Evolutionary conservation across 768 basidiomycete genomes (phyloP), one percentile per base, ranked within the genome.

Genomic region (Gymnopilus dilepis): DNA sequence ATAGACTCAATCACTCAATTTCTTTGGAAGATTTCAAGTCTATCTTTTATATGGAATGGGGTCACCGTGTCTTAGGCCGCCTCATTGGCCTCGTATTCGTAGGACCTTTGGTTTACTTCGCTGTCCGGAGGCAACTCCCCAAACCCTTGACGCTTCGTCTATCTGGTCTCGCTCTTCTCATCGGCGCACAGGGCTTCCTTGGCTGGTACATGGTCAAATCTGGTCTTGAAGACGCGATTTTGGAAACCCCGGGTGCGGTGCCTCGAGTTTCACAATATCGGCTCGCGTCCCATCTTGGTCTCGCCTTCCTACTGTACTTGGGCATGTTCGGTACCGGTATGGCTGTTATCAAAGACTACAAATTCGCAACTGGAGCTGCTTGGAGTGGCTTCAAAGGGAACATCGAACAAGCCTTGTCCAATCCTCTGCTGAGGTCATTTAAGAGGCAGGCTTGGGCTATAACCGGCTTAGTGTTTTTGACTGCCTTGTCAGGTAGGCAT

Each of bases 191-290:
- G 75, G 97, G 97, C 47, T 82, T 85, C 19, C 82, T 99, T 19
- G 97, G 97, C 26, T 99, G 97, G 97, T 98, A 99, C 80, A 99
- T 99, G 97, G 97, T 99, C 58, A 91, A 96, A 73, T 98, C 95
- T 12, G 97, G 97, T 1, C 81, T 99, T 11, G 91, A 95, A 67
- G 86, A 92, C 56, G 84, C 91, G 11, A 79, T 93, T 56, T 82
- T 98, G 77, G 83, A 88, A 6, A 89, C 84, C 7, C 91, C 92
- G 3, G 90, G 89, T 15, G 89, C 92, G 11, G 91, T 97, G 6
- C 96, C 97, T 1, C 89, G 97, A 6, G 97, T 99, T 8, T 95
- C 94, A 17, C 97, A 99, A 73, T 99, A 99, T 73, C 84, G 97
- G 11, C 86, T 99, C 24, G 97, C 96, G 2, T 92, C 95, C 17